Evolutionary conservation across 1,284 basidiomycete genomes (phyloP), one percentile per base, ranked within the genome.

Genomic region (Apiotrichum porosum): DNA sequence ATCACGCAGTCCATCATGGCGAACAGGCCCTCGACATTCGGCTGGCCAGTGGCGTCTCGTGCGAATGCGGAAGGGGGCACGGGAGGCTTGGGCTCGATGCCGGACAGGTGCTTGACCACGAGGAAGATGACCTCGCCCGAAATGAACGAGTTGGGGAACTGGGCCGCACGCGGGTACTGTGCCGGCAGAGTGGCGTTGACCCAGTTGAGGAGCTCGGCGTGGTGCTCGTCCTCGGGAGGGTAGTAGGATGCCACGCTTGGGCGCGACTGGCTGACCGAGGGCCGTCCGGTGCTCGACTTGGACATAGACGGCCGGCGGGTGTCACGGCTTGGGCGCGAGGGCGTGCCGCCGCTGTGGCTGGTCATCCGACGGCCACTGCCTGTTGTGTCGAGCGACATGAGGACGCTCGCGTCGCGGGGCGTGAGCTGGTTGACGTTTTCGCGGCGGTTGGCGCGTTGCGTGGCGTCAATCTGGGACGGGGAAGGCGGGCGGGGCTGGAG

Each of bases 401-500:
- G 74, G 9, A 93, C 79, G 19, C 83, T 81, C 2, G 88, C 88
- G 66, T 93, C 89, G 6, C 88, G 82, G 35, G 81, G 85, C 0
- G 91, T 92, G 13, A 98, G 79, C 65, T 92, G 85, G 68, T 90
- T 86, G 9, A 89, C 86, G 67, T 97, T 90, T 57, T 91, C 88
- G 28, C 90, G 79, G 10, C 88, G 81, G 47, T 86, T 78, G 0
- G 91, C 91, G 51, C 86, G 84, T 75, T 98, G 94, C 0, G 87
- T 88, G 6, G 91, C 88, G 6, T 83, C 90, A 14, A 93, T 84
- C 9, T 85, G 83, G 0, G 82, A 81, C 0, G 95, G 95, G 1
- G 90, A 94, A 0, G 94, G 95, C 1, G 95, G 94, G 12, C 94
- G 80, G 12, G 94, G 94, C 0, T 88, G 85, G 87, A 97, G 89